Percentiles rank a stretch among this genome's conserved stretches.
Evolutionary conservation across 371 early-diverging fungal genomes (phyloP).

Genomic region (Lichtheimia ramosa): DNA sequence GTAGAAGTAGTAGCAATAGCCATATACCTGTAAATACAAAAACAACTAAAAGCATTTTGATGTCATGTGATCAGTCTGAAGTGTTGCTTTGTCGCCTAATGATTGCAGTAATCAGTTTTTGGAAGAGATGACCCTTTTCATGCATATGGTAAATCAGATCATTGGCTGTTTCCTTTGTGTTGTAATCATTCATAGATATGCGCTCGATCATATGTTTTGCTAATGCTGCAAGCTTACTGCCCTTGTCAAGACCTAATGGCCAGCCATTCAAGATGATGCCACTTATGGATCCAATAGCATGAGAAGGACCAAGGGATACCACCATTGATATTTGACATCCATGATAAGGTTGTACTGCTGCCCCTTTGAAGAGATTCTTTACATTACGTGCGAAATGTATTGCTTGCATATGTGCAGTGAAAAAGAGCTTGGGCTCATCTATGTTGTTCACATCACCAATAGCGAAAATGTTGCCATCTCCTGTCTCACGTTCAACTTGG

Average conservation of each 20-base stretch:
- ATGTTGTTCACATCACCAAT: conserved; percentile 33
- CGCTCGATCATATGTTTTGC: conserved; percentile 28
- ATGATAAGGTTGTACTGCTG: conserved; percentile 19
- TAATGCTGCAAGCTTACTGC: conserved; percentile 25
- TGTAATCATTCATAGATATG: conserved; percentile 30
- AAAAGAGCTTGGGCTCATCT: conserved; percentile 43
- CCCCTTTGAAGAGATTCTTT: not conserved
- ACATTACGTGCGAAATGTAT: conserved; percentile 28
- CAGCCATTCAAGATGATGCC: conserved; percentile 26
- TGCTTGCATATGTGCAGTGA: conserved; percentile 46
- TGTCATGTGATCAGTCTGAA: too few relatives aligned
- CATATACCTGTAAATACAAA: too few relatives aligned
- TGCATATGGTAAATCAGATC: conserved; percentile 25
- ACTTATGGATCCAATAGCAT: conserved; percentile 22
- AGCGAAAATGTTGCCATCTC: conserved; percentile 24
- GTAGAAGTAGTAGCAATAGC: too few relatives aligned
- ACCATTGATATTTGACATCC: conserved; percentile 23
- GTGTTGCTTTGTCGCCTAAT: too few relatives aligned
- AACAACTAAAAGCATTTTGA: too few relatives aligned
- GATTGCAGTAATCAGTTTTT: not conserved
- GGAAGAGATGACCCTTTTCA: conserved; percentile 13
- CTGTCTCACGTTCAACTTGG: conserved; percentile 14
- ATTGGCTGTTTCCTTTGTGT: conserved; percentile 19
- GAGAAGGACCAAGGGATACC: conserved; percentile 31
- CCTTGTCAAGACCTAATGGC: conserved; percentile 24